Conservation (phyloP, 352 stramenopile species). For the Phytophthora syringae region DNA sequence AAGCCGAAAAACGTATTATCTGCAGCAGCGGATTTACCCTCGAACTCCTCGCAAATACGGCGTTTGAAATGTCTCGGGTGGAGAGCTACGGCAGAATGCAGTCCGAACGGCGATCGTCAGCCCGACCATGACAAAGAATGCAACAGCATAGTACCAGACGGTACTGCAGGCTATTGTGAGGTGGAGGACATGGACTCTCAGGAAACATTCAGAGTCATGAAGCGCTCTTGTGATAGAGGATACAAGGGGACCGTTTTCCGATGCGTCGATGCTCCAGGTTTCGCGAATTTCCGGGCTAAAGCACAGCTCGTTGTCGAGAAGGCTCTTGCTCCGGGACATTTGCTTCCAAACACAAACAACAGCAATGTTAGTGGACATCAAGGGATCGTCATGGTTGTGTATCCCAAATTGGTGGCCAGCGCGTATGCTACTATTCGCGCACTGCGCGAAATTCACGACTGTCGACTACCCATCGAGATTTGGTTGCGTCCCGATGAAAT, state of each 20-base stretch:
- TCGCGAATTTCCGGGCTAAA: constrained; percentile 42
- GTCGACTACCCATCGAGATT: constrained; percentile 53
- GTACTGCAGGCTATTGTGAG: constrained; percentile 25
- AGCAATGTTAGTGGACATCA: too few relatives aligned
- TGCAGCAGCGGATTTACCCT: constrained; percentile 11
- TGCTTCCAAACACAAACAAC: constrained; percentile 13
- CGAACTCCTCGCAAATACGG: constrained; percentile 19
- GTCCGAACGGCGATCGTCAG: constrained; percentile 12
- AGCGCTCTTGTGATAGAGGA: constrained; percentile 34
- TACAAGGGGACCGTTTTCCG: constrained; percentile 38
- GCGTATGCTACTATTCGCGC: constrained; percentile 46
- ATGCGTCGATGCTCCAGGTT: constrained; percentile 53
- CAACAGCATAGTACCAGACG: constrained; percentile 20
- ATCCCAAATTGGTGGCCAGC: constrained; percentile 50
- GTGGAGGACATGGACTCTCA: constrained; percentile 34
- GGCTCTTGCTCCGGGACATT: constrained; percentile 9
- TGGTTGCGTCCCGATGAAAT: constrained; percentile 49
- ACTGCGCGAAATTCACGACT: constrained; percentile 41
- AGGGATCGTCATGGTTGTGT: constrained; percentile 62
- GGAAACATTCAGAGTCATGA: constrained; percentile 40
- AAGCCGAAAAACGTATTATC: neutral
- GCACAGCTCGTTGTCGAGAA: constrained; percentile 22
- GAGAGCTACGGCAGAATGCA: constrained; percentile 26
- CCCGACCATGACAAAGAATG: constrained; percentile 27
- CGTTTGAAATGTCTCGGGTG: constrained; percentile 27